A percentile compares a stretch with the other conserved stretches of the same genome.
Conservation (phyloP, 257 asterid genomes). For the Plantago ovata region DNA sequence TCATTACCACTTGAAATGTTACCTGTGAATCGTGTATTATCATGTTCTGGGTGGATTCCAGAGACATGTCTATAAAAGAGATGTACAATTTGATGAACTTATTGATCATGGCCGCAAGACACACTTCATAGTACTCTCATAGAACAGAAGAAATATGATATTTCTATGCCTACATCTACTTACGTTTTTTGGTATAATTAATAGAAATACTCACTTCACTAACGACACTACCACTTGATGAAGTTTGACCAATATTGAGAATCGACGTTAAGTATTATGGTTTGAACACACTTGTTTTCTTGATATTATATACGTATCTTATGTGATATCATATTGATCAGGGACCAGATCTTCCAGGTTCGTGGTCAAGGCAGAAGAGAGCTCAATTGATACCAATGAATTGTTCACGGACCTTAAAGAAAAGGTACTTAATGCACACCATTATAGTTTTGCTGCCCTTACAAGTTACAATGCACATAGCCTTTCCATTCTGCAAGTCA, state of each 20-base stretch:
- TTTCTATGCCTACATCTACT: background rate
- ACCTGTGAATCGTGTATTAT: background rate
- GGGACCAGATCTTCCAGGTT: constrained; percentile 47
- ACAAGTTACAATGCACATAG: background rate
- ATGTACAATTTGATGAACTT: too few relatives aligned
- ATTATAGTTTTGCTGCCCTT: background rate
- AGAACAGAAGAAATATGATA: background rate
- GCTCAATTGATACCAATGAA: constrained; percentile 57
- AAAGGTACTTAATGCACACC: constrained; percentile 45
- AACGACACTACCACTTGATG: background rate
- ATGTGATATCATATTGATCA: constrained; percentile 29
- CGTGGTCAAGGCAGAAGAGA: constrained; percentile 69
- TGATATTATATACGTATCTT: constrained; percentile 14
- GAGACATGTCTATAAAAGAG: too few relatives aligned
- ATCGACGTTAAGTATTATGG: background rate
- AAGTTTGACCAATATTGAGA: background rate
- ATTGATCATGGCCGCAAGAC: too few relatives aligned
- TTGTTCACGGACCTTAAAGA: constrained; percentile 71
- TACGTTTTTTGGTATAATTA: too few relatives aligned
- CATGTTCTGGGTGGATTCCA: too few relatives aligned
- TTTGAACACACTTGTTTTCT: background rate
- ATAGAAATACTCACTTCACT: background rate
- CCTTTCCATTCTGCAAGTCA: background rate
- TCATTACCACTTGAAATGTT: background rate
- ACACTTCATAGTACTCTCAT: background rate